These are phyloP conservation scores for Fusarium poae DNA, from an alignment of 2,329 filamentous ascomycete genomes.

Conservation along the genomic window DNA sequence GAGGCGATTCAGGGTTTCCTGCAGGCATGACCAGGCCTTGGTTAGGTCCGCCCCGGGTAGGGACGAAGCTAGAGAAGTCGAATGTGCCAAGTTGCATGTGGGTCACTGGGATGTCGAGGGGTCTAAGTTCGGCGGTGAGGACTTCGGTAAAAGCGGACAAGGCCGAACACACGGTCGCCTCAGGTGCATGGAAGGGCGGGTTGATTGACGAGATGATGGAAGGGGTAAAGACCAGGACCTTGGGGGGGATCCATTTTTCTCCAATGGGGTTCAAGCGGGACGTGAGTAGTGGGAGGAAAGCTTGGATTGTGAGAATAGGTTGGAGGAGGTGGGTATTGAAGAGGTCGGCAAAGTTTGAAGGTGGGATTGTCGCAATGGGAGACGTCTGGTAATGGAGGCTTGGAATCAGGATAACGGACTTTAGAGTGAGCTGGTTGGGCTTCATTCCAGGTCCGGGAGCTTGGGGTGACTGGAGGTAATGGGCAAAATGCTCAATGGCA, in stretches of 20 bases:
- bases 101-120: constrained; percentile 81
- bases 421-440: constrained; percentile 80
- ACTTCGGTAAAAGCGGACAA: constrained; percentile 88
- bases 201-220: constrained; percentile 84
- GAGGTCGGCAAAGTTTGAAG: constrained; percentile 87
- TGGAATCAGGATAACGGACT: constrained; percentile 86
- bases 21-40: constrained; percentile 57
- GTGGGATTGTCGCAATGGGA: constrained; percentile 86
- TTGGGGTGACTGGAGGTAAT: constrained; percentile 80
- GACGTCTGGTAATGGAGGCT: constrained; percentile 84
- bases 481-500: constrained; percentile 78
- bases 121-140: constrained; percentile 81
- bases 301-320: constrained; percentile 88
- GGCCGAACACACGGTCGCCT: constrained; percentile 86
- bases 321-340: constrained; percentile 93
- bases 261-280: constrained; percentile 67
- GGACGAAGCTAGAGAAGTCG: constrained; percentile 79
- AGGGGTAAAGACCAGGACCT: constrained; percentile 82
- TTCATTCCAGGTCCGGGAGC: constrained; percentile 81
- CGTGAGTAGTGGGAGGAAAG: constrained; percentile 85
- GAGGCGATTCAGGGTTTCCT: constrained; percentile 60
- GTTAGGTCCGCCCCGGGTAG: constrained; percentile 54
- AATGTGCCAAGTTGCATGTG: constrained; percentile 94
- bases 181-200: constrained; percentile 85
- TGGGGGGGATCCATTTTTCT: constrained; percentile 68